Evolutionary conservation across 257 asterid species (phyloP), one percentile per base, ranked within the genome.

Genomic region (Gentiana dahurica): DNA sequence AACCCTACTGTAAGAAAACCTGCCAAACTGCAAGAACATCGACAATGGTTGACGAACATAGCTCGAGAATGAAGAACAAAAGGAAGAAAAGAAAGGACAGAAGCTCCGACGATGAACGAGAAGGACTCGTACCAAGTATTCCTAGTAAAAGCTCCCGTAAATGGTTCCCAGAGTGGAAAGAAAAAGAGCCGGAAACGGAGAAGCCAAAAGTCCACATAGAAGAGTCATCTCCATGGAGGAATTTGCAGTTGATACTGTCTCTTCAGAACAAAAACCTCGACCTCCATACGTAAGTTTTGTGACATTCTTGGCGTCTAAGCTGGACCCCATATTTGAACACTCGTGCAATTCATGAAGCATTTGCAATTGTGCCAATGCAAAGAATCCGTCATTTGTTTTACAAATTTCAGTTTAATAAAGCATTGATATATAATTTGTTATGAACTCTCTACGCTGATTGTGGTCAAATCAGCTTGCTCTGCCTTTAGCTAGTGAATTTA

Each of bases 81-180:
- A 68, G 36, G 63, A 72, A 77, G 74, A 90, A 82, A 55, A 74
- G 96, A 61, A 86, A 84, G 81, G 75, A 61, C 34, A 71, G 58
- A 37, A 68, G 50, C 57, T 8, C 53, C 12, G 71, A 67, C 35
- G 81, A 72, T 60, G 72, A 54, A 61, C 74, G 39, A 51, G 69
- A 57, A 15, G 71, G 63, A 60, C 69, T 5, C 3, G 47, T 41
- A 44, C 51, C 48, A 43, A 59, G 68, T 9, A 45, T 62, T 53
- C 62, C 74, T 12, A 84, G 46, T 41, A 41, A 82, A 68, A 53
- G 55, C 52, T 63, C 72, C 62, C 80, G 79, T 35, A 46, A 55
- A 34, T 73, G 72, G 45, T 50, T 65, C 15, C 54, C 70, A 54
- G 58, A 33, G 56, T 36, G 32, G 38, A 47, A 60, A 50, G 15